Conservation (phyloP, 1,284 basidiomycete species). For the Trichosporon asahii region DNA sequence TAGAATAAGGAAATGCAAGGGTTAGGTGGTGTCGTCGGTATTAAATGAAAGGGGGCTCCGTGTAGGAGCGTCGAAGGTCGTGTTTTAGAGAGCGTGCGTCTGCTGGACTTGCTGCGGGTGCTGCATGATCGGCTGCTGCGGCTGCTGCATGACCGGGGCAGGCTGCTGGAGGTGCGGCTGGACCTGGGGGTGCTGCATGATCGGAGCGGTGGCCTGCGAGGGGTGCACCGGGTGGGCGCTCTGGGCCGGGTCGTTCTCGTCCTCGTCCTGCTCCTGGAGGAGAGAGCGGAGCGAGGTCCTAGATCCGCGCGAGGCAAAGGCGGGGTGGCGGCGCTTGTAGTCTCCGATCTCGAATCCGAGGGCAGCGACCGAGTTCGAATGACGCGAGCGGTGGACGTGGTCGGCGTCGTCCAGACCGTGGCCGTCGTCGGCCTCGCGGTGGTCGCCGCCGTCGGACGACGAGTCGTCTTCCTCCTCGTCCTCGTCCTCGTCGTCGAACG, state of each 20-base stretch:
- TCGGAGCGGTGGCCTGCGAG: background rate
- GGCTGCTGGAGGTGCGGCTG: background rate
- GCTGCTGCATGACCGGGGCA: background rate
- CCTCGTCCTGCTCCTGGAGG: background rate
- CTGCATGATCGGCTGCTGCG: background rate
- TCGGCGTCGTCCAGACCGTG: constrained; percentile 9
- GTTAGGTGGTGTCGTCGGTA: background rate
- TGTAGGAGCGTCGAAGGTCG: background rate
- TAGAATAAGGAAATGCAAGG: background rate
- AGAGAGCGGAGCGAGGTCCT: background rate
- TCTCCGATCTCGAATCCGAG: constrained; percentile 22
- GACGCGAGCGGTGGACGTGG: constrained; percentile 4
- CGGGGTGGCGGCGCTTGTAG: background rate
- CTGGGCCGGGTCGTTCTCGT: background rate
- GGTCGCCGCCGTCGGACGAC: constrained; percentile 10
- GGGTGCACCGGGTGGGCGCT: background rate
- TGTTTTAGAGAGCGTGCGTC: background rate
- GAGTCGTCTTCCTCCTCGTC: constrained; percentile 15
- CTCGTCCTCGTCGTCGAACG: constrained; percentile 9
- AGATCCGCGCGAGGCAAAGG: background rate
- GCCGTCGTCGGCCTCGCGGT: background rate
- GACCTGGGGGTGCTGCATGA: background rate
- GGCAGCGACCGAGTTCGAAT: constrained; percentile 1
- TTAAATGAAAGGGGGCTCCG: background rate
- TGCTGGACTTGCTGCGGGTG: background rate